Evolutionary conservation across 2,329 filamentous ascomycete species (phyloP), one percentile per base, ranked within the genome.

Genomic region (Aspergillus pseudoterreus): DNA sequence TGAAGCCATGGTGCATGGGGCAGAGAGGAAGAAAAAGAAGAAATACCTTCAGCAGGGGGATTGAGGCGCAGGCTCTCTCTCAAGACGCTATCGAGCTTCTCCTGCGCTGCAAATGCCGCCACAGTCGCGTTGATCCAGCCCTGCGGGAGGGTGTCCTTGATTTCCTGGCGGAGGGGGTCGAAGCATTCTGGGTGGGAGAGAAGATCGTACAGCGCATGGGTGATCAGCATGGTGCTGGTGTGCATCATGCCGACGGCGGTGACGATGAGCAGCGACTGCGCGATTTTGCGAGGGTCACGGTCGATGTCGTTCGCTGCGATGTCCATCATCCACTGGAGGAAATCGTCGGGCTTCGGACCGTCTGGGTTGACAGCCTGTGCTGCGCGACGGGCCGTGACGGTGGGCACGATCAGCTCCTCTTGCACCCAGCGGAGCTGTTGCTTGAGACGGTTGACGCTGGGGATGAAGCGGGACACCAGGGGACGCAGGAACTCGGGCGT

Each of bases 151-250:
- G 58, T 64, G 2, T 47, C 45, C 1, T 65, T 57, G 4, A 78
- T 74, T 53, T 85, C 82, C 6, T 78, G 69, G 1, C 82, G 75
- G 0, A 84, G 61, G 9, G 76, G 72, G 2, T 74, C 66, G 27
- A 79, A 59, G 57, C 79, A 72, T 27, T 82, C 75, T 0, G 80
- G 80, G 30, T 71, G 64, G 1, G 74, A 66, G 0, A 76, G 74
- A 2, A 85, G 61, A 56, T 80, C 76, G 57, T 78, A 82, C 17
- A 84, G 70, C 49, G 73, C 49, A 72, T 81, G 64, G 5, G 60
- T 64, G 50, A 67, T 52, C 1, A 62, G 55, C 52, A 64, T 64
- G 1, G 64, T 58, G 24, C 61, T 64, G 5, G 65, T 67, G 36
- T 68, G 63, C 4, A 64, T 55, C 24, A 65, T 57, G 2, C 62